Evolutionary conservation across 495 filamentous ascomycete genomes (phyloP), one percentile per base, ranked within the genome.

Genomic region (Daldinia bambusicola): DNA sequence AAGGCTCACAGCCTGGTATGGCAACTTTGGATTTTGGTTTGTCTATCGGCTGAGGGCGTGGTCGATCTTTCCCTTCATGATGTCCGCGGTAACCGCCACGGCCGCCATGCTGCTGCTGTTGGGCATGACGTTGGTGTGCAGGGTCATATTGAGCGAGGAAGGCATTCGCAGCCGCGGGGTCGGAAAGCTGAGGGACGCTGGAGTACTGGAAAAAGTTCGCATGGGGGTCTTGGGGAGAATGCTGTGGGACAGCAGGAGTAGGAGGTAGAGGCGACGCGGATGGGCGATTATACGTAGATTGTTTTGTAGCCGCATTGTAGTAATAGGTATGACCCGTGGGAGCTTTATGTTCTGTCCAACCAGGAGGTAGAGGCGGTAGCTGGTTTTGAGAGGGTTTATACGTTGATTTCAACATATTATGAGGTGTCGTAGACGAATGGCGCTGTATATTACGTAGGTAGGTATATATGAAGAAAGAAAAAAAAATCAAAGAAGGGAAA

Each of bases 311-410:
- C n/a, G 89, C 82, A 81, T 97, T 92, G 81, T 96, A 95, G 77
- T 94, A 97, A 80, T 97, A 98, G 13, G 86, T 84, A 75, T 96
- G 93, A 6, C 94, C 94, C 63, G 92, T 90, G 14, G 94, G 94
- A 63, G 95, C 92, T 83, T 91, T 93, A 80, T 98, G 94, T 79
- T 97, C 92, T 30, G 92, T 93, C 94, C 94, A 98, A 22, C 92
- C 95, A 22, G 89, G 85, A 7, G 90, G 89, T 3, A 97, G 82
- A 16, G 92, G 89, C 55, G 84, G 82, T n/a, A 69, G 74, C n/a
- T 66, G 67, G 38, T 73, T 75, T 34, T 76, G 57, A 14, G 80
- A 80, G 10, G 85, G 83, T 61, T 84, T 86, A 76, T 90, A 85
- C 6, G 89, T 91, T 0, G 89, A 90, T 57, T 89, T 90, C 55